Percentiles rank a stretch among this genome's conserved stretches.
These are phyloP conservation scores for Manihot esculenta DNA, from an alignment of 441 rosid genomes.

Conservation along the genomic window DNA sequence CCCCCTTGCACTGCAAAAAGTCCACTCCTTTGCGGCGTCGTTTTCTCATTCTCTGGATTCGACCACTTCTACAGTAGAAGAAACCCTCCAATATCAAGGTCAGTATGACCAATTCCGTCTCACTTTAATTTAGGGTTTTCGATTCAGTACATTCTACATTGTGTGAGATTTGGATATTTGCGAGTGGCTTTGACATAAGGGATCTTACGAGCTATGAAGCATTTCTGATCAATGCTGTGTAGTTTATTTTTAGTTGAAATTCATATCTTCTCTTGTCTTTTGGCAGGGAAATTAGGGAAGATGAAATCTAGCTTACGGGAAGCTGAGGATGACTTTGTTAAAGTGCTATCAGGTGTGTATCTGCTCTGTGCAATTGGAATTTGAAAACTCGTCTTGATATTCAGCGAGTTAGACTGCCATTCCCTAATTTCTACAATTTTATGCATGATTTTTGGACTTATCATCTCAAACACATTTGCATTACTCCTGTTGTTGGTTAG, in stretches of 20 bases:
- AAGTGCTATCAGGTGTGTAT: slow-evolving; percentile 64
- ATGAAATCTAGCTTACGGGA: slow-evolving; percentile 62
- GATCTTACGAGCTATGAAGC: not conserved
- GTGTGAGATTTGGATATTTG: not conserved
- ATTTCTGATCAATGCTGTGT: too few relatives aligned
- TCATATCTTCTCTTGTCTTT: slow-evolving; percentile 4
- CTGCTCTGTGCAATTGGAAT: not conserved
- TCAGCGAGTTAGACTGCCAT: not conserved
- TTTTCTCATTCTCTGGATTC: slow-evolving; percentile 46
- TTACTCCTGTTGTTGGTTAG: too few relatives aligned
- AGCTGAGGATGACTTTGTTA: slow-evolving; percentile 76
- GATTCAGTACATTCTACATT: not conserved
- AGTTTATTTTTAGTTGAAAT: too few relatives aligned
- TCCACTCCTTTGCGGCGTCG: slow-evolving; percentile 53
- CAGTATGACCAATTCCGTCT: not conserved
- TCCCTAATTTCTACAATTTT: not conserved
- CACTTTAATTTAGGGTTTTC: slow-evolving; percentile 15
- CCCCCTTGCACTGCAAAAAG: slow-evolving; percentile 33
- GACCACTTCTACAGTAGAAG: slow-evolving; percentile 41
- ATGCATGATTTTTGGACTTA: too few relatives aligned
- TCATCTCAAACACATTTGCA: too few relatives aligned
- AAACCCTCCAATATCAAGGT: slow-evolving; percentile 60
- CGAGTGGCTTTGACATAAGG: not conserved
- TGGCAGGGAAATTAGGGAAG: slow-evolving; percentile 51
- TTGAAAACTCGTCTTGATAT: not conserved